Evolutionary conservation across 176 grass and related monocot genomes (phyloP).

Genomic region (Rhynchospora pubera): DNA sequence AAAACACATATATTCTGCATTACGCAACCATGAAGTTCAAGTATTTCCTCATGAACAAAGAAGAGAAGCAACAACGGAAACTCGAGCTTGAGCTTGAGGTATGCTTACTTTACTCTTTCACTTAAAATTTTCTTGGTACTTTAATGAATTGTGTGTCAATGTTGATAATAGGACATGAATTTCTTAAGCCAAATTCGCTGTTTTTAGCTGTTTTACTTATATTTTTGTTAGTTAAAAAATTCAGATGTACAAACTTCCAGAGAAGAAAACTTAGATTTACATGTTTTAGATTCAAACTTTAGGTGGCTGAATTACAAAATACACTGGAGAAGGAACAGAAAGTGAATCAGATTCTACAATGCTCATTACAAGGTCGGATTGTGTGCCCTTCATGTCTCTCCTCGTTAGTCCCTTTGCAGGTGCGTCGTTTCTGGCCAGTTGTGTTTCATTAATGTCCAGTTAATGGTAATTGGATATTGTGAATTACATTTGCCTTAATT

Average conservation of each 20-base stretch:
- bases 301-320: conserved; percentile 64
- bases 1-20: conserved; percentile 17
- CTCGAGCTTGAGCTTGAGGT: conserved; percentile 62
- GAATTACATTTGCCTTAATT: background rate
- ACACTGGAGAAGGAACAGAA: conserved; percentile 61
- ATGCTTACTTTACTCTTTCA: background rate
- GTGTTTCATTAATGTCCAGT: background rate
- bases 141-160: background rate
- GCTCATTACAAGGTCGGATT: conserved; percentile 47
- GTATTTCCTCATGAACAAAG: conserved; percentile 60
- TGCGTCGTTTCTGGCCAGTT: background rate
- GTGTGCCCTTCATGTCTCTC: conserved; percentile 71
- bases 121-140: background rate
- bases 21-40: conserved; percentile 51
- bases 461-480: background rate
- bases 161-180: background rate
- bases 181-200: background rate
- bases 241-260: no score
- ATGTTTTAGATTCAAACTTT: background rate
- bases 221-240: background rate
- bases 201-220: background rate
- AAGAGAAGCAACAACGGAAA: conserved; percentile 37
- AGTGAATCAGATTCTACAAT: conserved; percentile 57
- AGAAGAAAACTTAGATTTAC: background rate
- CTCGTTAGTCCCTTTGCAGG: conserved; percentile 47